phyloP scores from a whole-genome alignment of 2,329 filamentous ascomycete species.

The Fusarium nodosum region DNA sequence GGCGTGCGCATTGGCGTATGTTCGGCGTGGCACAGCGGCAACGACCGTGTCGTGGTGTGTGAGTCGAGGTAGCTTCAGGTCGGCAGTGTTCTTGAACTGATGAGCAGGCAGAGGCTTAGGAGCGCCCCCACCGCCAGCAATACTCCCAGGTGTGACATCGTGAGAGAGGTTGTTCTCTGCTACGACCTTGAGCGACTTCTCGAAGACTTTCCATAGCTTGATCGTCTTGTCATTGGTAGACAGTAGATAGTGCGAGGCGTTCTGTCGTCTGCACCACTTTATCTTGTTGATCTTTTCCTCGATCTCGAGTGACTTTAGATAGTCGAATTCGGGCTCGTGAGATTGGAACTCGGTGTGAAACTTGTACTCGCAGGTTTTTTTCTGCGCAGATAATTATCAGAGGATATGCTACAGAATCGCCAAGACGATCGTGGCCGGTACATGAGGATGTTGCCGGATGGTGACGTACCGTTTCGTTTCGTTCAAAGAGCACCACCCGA shows the following conservation, averaged over 20 bases:
- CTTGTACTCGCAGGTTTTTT: conserved; percentile 99
- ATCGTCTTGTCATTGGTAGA: conserved; percentile 99
- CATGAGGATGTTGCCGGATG: conserved; percentile 9
- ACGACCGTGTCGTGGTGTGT: conserved; percentile 99
- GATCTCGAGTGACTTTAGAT: conserved; percentile 98
- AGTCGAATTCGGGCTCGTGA: conserved; percentile 99
- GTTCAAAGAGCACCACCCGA: conserved; percentile 86
- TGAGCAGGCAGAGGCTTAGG: conserved; percentile 76
- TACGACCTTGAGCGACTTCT: conserved; percentile 98
- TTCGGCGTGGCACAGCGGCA: conserved; percentile 93
- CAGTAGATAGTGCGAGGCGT: conserved; percentile 96
- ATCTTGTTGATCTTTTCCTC: conserved; percentile 99
- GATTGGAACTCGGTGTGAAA: conserved; percentile 99
- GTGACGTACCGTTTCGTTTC: conserved; percentile 89
- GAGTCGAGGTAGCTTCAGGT: conserved; percentile 93
- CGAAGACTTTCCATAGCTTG: conserved; percentile 99
- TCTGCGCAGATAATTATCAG: conserved; percentile 66
- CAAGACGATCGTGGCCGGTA: neutral
- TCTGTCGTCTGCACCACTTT: conserved; percentile 98
- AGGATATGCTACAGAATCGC: conserved; percentile 10
- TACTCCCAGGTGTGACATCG: conserved; percentile 84
- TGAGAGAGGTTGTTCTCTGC: conserved; percentile 98
- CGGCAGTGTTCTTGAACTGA: conserved; percentile 82
- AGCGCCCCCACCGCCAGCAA: conserved; percentile 81
- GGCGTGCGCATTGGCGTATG: conserved; percentile 97